Evolutionary conservation across 192 early-diverging fungal species (phyloP).

Genomic region (Coemansia erecta): DNA sequence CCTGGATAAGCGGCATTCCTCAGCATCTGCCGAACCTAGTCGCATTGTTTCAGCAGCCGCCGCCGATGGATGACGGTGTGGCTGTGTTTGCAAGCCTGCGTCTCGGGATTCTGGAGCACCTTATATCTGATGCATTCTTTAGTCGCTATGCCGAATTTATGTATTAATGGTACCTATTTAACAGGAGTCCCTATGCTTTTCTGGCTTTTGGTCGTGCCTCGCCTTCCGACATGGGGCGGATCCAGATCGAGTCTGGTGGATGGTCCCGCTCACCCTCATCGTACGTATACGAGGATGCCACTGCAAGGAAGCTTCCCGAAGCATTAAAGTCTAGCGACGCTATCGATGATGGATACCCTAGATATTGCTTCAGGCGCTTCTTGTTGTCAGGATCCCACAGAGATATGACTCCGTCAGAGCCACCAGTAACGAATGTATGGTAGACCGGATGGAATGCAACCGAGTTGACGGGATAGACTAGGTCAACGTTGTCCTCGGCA

Average conservation of each 20-base stretch:
- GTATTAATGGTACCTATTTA: too few species aligned
- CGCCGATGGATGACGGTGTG: constrained; percentile 12
- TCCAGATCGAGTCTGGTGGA: constrained; percentile 75
- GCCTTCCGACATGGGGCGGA: constrained; percentile 64
- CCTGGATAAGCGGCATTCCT: constrained; percentile 34
- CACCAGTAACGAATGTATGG: constrained; percentile 95
- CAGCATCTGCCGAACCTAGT: constrained; percentile 36
- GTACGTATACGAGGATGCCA: constrained; percentile 91
- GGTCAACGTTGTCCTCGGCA: constrained; percentile 69
- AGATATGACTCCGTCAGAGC: constrained; percentile 86
- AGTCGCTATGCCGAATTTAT: constrained; percentile 8
- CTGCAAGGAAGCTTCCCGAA: constrained; percentile 75
- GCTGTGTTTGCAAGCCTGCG: constrained; percentile 21
- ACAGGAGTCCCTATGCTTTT: constrained; percentile 3
- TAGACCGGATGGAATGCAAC: constrained; percentile 88
- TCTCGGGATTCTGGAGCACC: constrained; percentile 1
- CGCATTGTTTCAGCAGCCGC: constrained; percentile 16
- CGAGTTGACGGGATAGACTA: constrained; percentile 91
- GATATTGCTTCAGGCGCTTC: constrained; percentile 83
- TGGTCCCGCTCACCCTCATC: constrained; percentile 93
- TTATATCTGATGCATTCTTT: constrained; percentile 19
- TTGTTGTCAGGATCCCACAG: constrained; percentile 92
- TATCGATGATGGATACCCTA: constrained; percentile 78
- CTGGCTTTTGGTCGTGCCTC: constrained; percentile 62
- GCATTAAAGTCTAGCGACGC: constrained; percentile 77